Conservation (phyloP, 768 basidiomycete genomes). For the Sporobolomyces roseus region DNA sequence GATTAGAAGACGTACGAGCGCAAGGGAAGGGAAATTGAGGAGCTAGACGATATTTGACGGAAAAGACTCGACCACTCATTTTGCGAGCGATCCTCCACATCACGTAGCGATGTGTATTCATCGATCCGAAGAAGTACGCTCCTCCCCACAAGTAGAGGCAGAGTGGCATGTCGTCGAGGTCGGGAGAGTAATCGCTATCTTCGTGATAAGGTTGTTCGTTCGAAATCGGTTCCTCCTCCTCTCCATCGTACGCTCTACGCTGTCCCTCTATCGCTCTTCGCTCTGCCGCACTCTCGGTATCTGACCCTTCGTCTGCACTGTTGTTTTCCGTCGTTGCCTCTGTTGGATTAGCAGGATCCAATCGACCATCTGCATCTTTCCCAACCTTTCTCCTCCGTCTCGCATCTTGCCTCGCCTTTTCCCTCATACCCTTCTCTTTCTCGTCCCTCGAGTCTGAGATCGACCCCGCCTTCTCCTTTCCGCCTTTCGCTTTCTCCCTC, state of each 20-base stretch:
- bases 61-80: conserved; percentile 67
- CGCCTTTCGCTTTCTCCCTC: conserved; percentile 1
- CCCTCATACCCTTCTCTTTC: conserved; percentile 19
- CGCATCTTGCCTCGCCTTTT: conserved; percentile 13
- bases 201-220: conserved; percentile 15
- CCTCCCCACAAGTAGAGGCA: conserved; percentile 52
- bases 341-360: conserved; percentile 21
- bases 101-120: conserved; percentile 50
- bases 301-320: conserved; percentile 40
- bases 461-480: conserved; percentile 37
- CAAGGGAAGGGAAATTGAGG: conserved; percentile 94
- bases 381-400: conserved; percentile 25
- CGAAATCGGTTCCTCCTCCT: neutral
- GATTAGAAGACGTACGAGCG: conserved; percentile 8
- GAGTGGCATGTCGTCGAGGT: conserved; percentile 49
- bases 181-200: conserved; percentile 45
- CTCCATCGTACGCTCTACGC: neutral
- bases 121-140: conserved; percentile 49
- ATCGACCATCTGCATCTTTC: conserved; percentile 23
- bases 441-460: conserved; percentile 1
- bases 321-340: conserved; percentile 13
- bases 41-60: conserved; percentile 63
- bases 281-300: conserved; percentile 2
- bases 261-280: neutral
- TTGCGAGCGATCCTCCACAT: conserved; percentile 62